Evolutionary conservation across 2,329 filamentous ascomycete genomes (phyloP).

Genomic region (Colletotrichum aenigma): DNA sequence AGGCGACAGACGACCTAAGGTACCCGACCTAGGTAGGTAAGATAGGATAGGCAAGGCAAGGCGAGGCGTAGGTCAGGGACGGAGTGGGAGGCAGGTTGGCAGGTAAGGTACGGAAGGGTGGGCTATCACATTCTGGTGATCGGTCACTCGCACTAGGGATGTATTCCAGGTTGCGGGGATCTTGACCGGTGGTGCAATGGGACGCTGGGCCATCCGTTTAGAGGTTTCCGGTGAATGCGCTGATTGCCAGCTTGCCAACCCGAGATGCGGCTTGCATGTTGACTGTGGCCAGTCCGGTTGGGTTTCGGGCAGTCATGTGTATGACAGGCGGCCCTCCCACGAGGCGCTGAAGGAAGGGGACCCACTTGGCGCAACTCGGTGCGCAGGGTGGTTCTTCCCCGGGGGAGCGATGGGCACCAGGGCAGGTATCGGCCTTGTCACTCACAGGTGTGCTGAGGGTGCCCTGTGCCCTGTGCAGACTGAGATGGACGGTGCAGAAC

Average conservation of each 20-base stretch:
- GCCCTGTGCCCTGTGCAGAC: not conserved
- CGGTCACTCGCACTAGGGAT: slow-evolving; percentile 8
- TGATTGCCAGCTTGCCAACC: not conserved
- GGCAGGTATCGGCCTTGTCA: not conserved
- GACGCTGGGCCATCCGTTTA: slow-evolving; percentile 2
- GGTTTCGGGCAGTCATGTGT: not conserved
- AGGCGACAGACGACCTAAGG: not conserved
- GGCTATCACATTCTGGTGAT: slow-evolving; percentile 20
- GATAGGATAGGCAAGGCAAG: not conserved
- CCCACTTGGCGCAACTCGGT: slow-evolving; percentile 5
- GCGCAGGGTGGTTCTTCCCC: not conserved
- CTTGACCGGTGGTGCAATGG: slow-evolving; percentile 16
- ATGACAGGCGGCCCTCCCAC: not conserved
- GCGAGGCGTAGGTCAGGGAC: not conserved
- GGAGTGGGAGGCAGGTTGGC: not conserved
- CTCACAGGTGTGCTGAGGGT: not conserved
- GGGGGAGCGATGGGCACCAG: not conserved
- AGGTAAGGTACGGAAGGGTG: not conserved
- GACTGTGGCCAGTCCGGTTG: not conserved
- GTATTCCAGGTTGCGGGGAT: slow-evolving; percentile 7
- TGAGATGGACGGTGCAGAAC: not conserved
- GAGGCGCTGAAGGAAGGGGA: slow-evolving; percentile 16
- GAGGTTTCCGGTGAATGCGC: slow-evolving; percentile 10
- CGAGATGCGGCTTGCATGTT: not conserved
- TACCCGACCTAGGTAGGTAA: not conserved